phyloP scores from a whole-genome alignment of 345 rosid species.

The Rhodomyrtus tomentosa region DNA sequence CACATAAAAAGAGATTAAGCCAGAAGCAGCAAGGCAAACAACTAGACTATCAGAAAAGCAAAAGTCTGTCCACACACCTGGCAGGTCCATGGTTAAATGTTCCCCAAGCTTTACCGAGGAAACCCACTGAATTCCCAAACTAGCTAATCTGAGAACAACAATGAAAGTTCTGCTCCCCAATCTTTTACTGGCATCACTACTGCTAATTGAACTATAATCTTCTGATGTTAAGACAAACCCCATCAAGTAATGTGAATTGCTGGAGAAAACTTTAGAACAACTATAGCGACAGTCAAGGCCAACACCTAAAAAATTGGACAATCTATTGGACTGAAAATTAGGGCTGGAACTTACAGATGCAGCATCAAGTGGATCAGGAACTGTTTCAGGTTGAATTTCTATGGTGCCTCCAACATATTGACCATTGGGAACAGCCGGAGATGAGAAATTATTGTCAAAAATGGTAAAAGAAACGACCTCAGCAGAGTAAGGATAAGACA shows the following conservation, averaged over 20 bases:
- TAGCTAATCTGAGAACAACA: slow-evolving; percentile 49
- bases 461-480: slow-evolving; percentile 78
- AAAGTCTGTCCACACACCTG: slow-evolving; percentile 70
- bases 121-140: slow-evolving; percentile 73
- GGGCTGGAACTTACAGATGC: slow-evolving; percentile 12
- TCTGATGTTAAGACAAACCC: slow-evolving; percentile 59
- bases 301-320: slow-evolving; percentile 15
- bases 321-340: slow-evolving; percentile 17
- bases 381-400: slow-evolving; percentile 14
- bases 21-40: slow-evolving; percentile 71
- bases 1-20: slow-evolving; percentile 49
- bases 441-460: slow-evolving; percentile 31
- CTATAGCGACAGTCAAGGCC: slow-evolving; percentile 25
- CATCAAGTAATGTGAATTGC: slow-evolving; percentile 54
- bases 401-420: slow-evolving; percentile 7
- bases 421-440: slow-evolving; percentile 22
- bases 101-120: slow-evolving; percentile 56
- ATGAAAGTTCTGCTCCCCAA: slow-evolving; percentile 27
- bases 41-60: slow-evolving; percentile 71
- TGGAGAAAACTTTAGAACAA: slow-evolving; percentile 72
- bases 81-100: slow-evolving; percentile 17
- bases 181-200: slow-evolving; percentile 19
- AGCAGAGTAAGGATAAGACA: slow-evolving; percentile 63
- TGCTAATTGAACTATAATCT: slow-evolving; percentile 19
- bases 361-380: slow-evolving; percentile 13